These are phyloP conservation scores for Candida freyschussii DNA, from an alignment of 1,139 yeast species.

Conservation along the genomic window DNA sequence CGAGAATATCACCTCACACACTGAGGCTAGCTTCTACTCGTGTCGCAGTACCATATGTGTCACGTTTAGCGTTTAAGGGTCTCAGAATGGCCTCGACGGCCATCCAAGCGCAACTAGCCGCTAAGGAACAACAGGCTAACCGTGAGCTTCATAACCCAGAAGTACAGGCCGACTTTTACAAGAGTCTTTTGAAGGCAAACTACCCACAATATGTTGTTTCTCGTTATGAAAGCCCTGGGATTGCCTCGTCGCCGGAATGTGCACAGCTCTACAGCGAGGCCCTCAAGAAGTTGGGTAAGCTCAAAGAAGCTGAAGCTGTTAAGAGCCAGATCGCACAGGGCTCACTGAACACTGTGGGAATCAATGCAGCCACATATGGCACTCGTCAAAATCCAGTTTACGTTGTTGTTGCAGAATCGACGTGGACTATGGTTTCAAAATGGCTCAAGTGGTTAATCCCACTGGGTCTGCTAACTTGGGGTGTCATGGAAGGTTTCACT, in stretches of 20 bases:
- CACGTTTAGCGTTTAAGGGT: constrained; percentile 1
- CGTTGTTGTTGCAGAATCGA: constrained; percentile 83
- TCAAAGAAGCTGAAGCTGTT: constrained; percentile 62
- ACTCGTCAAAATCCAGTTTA: constrained; percentile 68
- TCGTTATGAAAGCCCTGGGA: constrained; percentile 87
- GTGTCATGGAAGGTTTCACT: constrained; percentile 70
- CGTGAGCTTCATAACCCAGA: constrained; percentile 59
- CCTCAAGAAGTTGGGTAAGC: constrained; percentile 68
- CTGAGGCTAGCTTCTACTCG: constrained; percentile 7
- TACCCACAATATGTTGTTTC: constrained; percentile 93
- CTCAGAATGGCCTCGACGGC: constrained; percentile 22
- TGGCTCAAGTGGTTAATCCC: constrained; percentile 92
- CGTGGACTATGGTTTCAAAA: constrained; percentile 68
- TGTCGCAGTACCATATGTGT: constrained; percentile 1
- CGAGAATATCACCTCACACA: no score
- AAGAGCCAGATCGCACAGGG: constrained; percentile 30
- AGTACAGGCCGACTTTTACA: constrained; percentile 79
- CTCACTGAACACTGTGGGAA: constrained; percentile 9
- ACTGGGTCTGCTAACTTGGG: constrained; percentile 65
- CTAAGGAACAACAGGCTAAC: constrained; percentile 82
- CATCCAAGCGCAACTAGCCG: constrained; percentile 39
- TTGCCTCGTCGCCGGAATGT: constrained; percentile 76
- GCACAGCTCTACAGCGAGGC: constrained; percentile 76
- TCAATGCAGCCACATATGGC: constrained; percentile 28
- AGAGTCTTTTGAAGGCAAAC: constrained; percentile 62